phyloP scores from a whole-genome alignment of 257 asterid species.

The Paulownia fortunei region DNA sequence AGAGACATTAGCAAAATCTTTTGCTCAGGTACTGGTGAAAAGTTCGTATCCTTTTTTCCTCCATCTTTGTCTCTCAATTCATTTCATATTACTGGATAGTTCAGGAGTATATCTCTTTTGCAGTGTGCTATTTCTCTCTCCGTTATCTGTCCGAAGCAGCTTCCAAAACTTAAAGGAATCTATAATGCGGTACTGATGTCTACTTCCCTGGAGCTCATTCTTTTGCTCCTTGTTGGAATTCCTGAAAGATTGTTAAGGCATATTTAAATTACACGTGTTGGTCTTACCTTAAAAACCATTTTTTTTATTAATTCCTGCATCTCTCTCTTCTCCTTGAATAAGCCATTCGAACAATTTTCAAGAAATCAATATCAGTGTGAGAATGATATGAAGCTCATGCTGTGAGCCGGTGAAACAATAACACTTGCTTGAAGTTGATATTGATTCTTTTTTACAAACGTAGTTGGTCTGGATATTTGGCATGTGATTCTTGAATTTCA shows the following conservation, averaged over 20 bases:
- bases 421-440: background rate
- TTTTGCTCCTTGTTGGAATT: conserved; percentile 22
- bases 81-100: conserved; percentile 24
- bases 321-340: background rate
- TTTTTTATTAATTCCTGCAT: background rate
- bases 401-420: background rate
- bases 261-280: background rate
- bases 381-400: background rate
- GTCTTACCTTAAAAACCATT: background rate
- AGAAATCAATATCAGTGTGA: background rate
- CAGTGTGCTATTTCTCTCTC: conserved; percentile 92
- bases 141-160: conserved; percentile 93
- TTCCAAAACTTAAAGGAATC: conserved; percentile 79
- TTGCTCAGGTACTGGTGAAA: conserved; percentile 67
- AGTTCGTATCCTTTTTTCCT: background rate
- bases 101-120: conserved; percentile 36
- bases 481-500: background rate
- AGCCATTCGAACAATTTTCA: background rate
- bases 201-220: conserved; percentile 13
- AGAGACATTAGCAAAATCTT: conserved; percentile 79
- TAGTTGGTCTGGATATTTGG: background rate
- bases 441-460: background rate
- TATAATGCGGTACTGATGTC: conserved; percentile 70
- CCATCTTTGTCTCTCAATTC: conserved; percentile 11
- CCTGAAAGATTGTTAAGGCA: background rate